Percentiles rank a stretch among this genome's conserved stretches.
phyloP scores from a whole-genome alignment of 176 grass and related monocot species.

The Cenchrus purpureus region DNA sequence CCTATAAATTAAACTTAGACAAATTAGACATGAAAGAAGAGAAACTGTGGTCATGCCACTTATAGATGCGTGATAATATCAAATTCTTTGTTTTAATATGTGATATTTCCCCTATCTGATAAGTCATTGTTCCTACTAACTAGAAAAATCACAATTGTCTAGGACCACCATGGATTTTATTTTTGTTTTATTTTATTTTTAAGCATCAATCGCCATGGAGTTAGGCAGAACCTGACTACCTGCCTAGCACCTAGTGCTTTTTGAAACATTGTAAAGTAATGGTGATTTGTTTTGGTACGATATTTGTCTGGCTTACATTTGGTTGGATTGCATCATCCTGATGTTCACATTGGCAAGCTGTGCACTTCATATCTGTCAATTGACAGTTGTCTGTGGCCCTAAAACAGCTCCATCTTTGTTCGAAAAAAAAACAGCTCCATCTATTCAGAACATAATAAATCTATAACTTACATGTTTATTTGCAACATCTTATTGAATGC shows the following conservation, averaged over 20 bases:
- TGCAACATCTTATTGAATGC: slow-evolving; percentile 4
- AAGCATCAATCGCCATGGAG: no score
- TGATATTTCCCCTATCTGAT: background rate
- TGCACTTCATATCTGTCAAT: slow-evolving; percentile 6
- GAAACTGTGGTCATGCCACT: background rate
- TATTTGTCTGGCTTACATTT: slow-evolving; percentile 24
- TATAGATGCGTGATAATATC: background rate
- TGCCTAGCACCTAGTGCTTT: background rate
- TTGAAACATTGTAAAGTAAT: slow-evolving; percentile 12
- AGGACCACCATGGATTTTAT: no score
- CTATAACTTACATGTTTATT: background rate
- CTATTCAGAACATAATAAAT: background rate
- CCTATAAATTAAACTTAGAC: background rate
- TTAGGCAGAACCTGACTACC: background rate
- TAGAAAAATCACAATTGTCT: background rate
- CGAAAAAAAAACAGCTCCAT: background rate
- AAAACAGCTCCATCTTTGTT: background rate
- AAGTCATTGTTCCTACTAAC: background rate
- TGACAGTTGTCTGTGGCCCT: slow-evolving; percentile 11
- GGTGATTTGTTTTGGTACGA: slow-evolving; percentile 21
- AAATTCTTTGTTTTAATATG: background rate
- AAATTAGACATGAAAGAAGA: background rate
- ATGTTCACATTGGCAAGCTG: slow-evolving; percentile 27
- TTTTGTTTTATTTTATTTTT: no score
- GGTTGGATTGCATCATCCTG: background rate